phyloP scores from a whole-genome alignment of 352 stramenopile species.

The Globisporangium uncinulatum region DNA sequence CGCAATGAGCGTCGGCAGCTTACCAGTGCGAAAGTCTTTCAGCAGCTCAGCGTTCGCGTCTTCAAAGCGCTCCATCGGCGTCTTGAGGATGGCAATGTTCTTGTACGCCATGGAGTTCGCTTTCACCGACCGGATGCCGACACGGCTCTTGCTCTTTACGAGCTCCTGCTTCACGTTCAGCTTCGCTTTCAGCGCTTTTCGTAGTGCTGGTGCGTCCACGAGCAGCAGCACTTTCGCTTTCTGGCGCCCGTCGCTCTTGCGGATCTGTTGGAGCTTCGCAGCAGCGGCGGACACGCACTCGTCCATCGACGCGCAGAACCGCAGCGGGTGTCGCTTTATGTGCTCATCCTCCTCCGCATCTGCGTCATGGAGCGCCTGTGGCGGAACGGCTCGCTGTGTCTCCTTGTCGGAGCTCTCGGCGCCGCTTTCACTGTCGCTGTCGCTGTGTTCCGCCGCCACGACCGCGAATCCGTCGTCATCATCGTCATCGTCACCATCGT shows the following conservation, averaged over 20 bases:
- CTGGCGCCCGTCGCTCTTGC: slow-evolving; percentile 45
- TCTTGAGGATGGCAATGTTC: slow-evolving; percentile 64
- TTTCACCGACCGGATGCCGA: slow-evolving; percentile 55
- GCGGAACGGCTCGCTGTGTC: slow-evolving; percentile 16
- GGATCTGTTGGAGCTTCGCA: slow-evolving; percentile 44
- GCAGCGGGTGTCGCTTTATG: slow-evolving; percentile 26
- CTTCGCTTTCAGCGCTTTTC: slow-evolving; percentile 58
- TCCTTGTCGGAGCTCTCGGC: slow-evolving; percentile 7
- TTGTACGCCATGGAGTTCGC: slow-evolving; percentile 48
- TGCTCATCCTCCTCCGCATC: slow-evolving; percentile 14
- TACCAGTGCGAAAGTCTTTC: slow-evolving; percentile 52
- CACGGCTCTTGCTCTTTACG: slow-evolving; percentile 47
- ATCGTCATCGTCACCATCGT: slow-evolving; percentile 13
- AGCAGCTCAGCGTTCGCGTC: slow-evolving; percentile 55
- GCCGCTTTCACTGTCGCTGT: slow-evolving; percentile 11
- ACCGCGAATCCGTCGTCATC: slow-evolving; percentile 16
- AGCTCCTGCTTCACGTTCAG: slow-evolving; percentile 49
- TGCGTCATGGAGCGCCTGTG: slow-evolving; percentile 8
- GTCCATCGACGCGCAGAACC: slow-evolving; percentile 41
- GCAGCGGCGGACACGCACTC: slow-evolving; percentile 35
- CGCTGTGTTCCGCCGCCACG: slow-evolving; percentile 16
- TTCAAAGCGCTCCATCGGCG: slow-evolving; percentile 60
- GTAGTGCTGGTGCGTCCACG: slow-evolving; percentile 38
- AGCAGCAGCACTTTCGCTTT: slow-evolving; percentile 68
- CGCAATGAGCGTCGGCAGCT: slow-evolving; percentile 51